Percentiles rank a stretch among this genome's conserved stretches.
Evolutionary conservation across 371 early-diverging fungal genomes (phyloP).

Genomic region (Sporodiniella umbellata): DNA sequence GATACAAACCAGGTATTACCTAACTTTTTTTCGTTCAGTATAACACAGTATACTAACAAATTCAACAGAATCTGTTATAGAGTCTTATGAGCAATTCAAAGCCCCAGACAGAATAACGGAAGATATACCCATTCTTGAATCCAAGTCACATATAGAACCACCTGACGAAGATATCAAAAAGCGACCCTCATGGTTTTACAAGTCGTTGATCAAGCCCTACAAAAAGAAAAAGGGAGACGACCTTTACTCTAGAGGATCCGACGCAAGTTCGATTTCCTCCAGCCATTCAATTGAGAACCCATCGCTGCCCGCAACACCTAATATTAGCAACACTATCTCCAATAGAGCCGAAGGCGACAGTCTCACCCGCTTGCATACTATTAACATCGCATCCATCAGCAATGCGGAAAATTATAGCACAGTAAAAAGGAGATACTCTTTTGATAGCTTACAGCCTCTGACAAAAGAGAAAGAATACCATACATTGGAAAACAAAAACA

Average conservation of each 20-base stretch:
- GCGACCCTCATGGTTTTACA: slow-evolving; percentile 11
- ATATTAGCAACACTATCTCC: not conserved
- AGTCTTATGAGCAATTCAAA: not conserved
- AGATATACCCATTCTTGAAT: not conserved
- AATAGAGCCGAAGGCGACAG: not conserved
- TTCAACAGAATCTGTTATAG: not conserved
- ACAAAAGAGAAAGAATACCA: not conserved
- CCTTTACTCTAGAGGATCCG: not conserved
- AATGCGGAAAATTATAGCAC: not conserved
- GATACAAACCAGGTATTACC: not conserved
- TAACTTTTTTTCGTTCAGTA: no score
- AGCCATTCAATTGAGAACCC: not conserved
- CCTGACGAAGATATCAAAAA: slow-evolving; percentile 1
- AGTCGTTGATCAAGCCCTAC: slow-evolving; percentile 7
- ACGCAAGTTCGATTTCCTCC: not conserved
- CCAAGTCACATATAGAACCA: no score
- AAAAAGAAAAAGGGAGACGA: not conserved
- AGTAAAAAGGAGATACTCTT: slow-evolving; percentile 13
- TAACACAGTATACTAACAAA: no score
- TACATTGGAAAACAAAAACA: not conserved
- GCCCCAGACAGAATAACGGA: not conserved
- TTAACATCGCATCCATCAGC: not conserved
- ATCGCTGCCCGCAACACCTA: not conserved
- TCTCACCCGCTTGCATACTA: not conserved
- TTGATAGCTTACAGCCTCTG: slow-evolving; percentile 8